A percentile compares a stretch with the other conserved stretches of the same genome.
Evolutionary conservation across 108 stramenopile species (phyloP).

Genomic region (Nannochloropsis gaditana): DNA sequence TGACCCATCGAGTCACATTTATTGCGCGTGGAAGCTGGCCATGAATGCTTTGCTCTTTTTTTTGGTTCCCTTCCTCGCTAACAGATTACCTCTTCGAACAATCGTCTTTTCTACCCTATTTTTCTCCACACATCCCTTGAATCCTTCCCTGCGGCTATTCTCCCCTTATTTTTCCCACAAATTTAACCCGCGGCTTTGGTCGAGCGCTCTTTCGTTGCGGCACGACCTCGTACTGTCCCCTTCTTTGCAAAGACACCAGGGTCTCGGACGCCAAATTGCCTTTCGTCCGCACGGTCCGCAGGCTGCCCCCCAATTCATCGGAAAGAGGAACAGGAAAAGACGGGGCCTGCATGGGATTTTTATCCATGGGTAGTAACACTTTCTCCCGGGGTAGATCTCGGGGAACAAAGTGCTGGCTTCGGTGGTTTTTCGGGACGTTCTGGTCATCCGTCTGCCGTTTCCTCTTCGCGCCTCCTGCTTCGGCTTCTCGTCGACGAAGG

Average conservation of each 20-base stretch:
- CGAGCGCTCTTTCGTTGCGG: slow-evolving; percentile 4
- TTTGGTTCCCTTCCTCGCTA: not conserved
- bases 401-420: not conserved
- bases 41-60: not conserved
- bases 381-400: not conserved
- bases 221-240: slow-evolving; percentile 1
- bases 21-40: no score
- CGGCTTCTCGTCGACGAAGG: not conserved
- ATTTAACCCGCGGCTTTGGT: not conserved
- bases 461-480: not conserved
- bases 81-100: slow-evolving; percentile 6
- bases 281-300: not conserved
- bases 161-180: not conserved
- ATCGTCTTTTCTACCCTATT: not conserved
- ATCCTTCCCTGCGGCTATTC: not conserved
- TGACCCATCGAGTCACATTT: no score
- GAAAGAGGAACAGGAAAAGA: not conserved
- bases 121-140: not conserved
- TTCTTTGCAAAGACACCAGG: not conserved
- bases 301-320: slow-evolving; percentile 2
- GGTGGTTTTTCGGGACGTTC: not conserved
- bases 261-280: not conserved
- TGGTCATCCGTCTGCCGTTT: not conserved
- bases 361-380: not conserved
- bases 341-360: not conserved